phyloP scores from a whole-genome alignment of 1,284 basidiomycete species.

The Austropuccinia psidii region DNA sequence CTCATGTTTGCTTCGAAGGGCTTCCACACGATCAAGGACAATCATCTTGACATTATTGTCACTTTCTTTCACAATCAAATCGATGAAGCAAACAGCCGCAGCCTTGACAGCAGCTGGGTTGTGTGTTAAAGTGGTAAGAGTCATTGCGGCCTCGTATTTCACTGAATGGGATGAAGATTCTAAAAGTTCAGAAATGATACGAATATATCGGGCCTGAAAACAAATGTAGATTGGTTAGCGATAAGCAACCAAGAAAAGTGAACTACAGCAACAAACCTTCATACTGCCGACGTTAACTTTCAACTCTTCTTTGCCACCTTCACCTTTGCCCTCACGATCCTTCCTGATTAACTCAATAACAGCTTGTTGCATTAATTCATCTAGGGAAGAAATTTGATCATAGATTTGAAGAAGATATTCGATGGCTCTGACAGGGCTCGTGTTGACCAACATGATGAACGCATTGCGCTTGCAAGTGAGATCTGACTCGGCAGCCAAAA shows the following conservation, averaged over 20 bases:
- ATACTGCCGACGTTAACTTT: slow-evolving; percentile 54
- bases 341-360: slow-evolving; percentile 89
- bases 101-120: slow-evolving; percentile 96
- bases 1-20: slow-evolving; percentile 74
- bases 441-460: slow-evolving; percentile 85
- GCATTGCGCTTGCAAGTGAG: slow-evolving; percentile 96
- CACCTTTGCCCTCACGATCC: slow-evolving; percentile 56
- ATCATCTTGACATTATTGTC: slow-evolving; percentile 99
- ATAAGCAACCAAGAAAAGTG: background rate
- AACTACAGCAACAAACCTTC: slow-evolving; percentile 17
- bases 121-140: slow-evolving; percentile 86
- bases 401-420: slow-evolving; percentile 80
- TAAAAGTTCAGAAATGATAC: slow-evolving; percentile 89
- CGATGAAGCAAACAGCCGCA: slow-evolving; percentile 80
- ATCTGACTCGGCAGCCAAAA: slow-evolving; percentile 94
- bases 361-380: slow-evolving; percentile 91
- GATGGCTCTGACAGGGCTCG: slow-evolving; percentile 80
- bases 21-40: slow-evolving; percentile 85
- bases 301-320: slow-evolving; percentile 51
- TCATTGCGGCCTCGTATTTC: slow-evolving; percentile 96
- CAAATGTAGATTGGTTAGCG: background rate
- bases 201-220: slow-evolving; percentile 74
- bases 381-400: slow-evolving; percentile 73
- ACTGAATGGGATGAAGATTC: slow-evolving; percentile 85
- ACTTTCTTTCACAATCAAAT: slow-evolving; percentile 84